Base-by-base conservation (phyloP, 2,329 filamentous ascomycete genomes). In the Penicillium sumatraense region DNA sequence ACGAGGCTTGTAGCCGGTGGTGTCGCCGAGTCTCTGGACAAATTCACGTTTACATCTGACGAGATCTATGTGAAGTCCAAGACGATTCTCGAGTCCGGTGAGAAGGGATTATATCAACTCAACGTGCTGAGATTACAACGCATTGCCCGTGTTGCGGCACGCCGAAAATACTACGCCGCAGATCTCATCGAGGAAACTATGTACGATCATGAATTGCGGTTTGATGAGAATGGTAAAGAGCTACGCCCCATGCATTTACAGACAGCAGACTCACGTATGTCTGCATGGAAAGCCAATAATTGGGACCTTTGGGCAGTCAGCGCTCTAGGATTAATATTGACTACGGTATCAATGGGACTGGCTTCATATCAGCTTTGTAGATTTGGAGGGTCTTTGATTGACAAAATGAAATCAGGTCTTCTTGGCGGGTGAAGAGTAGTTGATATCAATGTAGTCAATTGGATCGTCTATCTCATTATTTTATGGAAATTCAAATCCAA, bases 151-250 rank as follows among this genome's bases (percentile, higher is more conserved):
- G 58, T 78, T 0, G 72, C 75, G 21, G 63, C 72, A 0, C 65
- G 70, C 4, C 66, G 71, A 10, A 79, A 78, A 58, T 38, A 78
- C 4, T 59, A 70, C 4, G 76, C 71, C 0, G 75, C 72, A 0
- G 75, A 78, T 47, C 63, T 79, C 5, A 62, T 79, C 6, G 78
- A 79, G 50, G 77, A 80, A 57, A 58, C 78, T 11, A 64, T 79
- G 57, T 68, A 70, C 23, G 77, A 79, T 41, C 62, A 68, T 38
- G 67, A 68, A 44, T 26, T 59, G 24, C 53, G 63, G 16, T 47
- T 59, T 10, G 41, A 44, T 47, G 41, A 48, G 1, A 51, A 59
- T n/a, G 59, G 58, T 5, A 33, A 49, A 31, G 59, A 59, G 49
- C 41, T 65, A 2, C 61, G 67, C 1, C 73, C 75, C 1, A 78